Evolutionary conservation across 176 grass and related monocot species (phyloP).

Genomic region (Phoenix dactylifera): DNA sequence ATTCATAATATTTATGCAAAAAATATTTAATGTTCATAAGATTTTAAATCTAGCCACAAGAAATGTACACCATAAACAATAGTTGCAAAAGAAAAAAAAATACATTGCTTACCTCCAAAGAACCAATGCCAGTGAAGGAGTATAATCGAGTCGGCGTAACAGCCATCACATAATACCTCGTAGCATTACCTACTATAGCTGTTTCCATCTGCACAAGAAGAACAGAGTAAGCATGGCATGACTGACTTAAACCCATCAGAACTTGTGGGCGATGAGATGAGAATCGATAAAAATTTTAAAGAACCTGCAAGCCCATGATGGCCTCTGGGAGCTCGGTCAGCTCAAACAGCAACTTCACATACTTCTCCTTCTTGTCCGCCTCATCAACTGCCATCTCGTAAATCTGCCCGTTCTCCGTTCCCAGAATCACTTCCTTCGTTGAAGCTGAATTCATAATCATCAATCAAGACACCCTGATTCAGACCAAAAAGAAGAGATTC

Average conservation of each 20-base stretch:
- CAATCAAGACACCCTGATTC: neutral
- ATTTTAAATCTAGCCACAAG: too few relatives aligned
- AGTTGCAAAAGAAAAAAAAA: constrained; percentile 7
- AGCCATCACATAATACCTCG: constrained; percentile 87
- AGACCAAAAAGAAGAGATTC: neutral
- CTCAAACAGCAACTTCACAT: constrained; percentile 72
- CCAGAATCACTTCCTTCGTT: constrained; percentile 92
- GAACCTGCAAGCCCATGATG: constrained; percentile 74
- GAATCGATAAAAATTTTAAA: too few relatives aligned
- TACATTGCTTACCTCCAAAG: constrained; percentile 62
- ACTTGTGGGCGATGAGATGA: too few relatives aligned
- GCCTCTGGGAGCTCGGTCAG: constrained; percentile 67
- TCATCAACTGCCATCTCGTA: constrained; percentile 85
- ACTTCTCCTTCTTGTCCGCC: constrained; percentile 88
- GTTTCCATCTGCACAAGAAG: constrained; percentile 66
- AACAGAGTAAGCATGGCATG: too few relatives aligned
- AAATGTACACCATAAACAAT: neutral
- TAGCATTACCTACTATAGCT: constrained; percentile 34
- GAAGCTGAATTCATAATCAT: constrained; percentile 36
- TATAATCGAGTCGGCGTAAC: constrained; percentile 78
- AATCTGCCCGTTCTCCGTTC: constrained; percentile 59
- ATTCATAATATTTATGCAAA: too few relatives aligned
- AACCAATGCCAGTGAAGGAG: constrained; percentile 91
- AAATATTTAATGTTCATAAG: too few relatives aligned
- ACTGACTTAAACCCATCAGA: too few relatives aligned